Evolutionary conservation across 257 asterid species (phyloP).

Genomic region (Cynanchum wilfordii): DNA sequence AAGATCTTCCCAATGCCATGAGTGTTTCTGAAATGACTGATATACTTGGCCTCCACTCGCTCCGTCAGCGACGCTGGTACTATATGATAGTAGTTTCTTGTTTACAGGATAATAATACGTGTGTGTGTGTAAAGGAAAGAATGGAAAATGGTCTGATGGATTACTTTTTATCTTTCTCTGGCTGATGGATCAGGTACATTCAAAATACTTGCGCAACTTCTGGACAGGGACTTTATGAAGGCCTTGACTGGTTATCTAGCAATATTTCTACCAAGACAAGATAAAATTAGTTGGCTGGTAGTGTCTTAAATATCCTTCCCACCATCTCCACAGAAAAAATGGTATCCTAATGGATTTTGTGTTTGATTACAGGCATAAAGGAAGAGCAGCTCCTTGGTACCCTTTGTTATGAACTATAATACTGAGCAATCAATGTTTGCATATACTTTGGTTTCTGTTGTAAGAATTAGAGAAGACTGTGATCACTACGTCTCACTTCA

Average conservation of each 20-base stretch:
- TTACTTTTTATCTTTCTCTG: background rate
- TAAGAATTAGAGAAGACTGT: background rate
- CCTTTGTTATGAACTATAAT: background rate
- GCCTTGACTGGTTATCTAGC: slow-evolving; percentile 45
- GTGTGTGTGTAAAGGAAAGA: no score
- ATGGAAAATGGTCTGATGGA: no score
- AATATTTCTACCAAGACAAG: slow-evolving; percentile 37
- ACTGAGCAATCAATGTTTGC: background rate
- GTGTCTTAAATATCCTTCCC: background rate
- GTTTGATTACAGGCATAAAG: slow-evolving; percentile 1
- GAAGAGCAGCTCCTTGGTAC: background rate
- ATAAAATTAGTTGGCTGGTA: background rate
- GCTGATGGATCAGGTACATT: slow-evolving; percentile 28
- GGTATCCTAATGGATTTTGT: background rate
- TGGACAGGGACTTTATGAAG: slow-evolving; percentile 53
- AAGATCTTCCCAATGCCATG: slow-evolving; percentile 47
- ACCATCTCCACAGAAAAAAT: background rate
- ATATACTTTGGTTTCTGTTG: background rate
- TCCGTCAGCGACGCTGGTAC: slow-evolving; percentile 43
- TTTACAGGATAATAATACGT: background rate
- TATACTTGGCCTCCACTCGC: slow-evolving; percentile 35
- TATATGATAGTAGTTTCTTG: background rate
- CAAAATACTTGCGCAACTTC: slow-evolving; percentile 46
- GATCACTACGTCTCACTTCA: background rate
- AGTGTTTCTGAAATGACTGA: slow-evolving; percentile 40